Evolutionary conservation across 768 basidiomycete species (phyloP), one percentile per base, ranked within the genome.

Genomic region (Serendipita indica): DNA sequence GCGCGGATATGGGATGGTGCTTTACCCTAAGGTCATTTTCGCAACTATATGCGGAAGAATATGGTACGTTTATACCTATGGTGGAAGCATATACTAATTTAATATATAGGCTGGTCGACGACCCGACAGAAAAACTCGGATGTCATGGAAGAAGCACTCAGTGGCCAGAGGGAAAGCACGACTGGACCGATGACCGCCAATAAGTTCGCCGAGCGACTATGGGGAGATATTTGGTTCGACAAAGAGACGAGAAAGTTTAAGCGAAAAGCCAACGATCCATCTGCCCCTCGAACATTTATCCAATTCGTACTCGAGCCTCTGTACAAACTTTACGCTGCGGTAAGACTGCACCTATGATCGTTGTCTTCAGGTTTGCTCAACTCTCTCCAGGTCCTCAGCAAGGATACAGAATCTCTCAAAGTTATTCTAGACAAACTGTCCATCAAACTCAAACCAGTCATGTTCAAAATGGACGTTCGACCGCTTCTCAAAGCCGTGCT

Each of bases 391-490:
- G 94, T 97, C 3, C 74, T 99, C 39, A 92, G 92, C 66, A 88
- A 94, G 70, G 91, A 98, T 64, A 86, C 88, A 0, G 92, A 89
- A n/a, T 77, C 77, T 32, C 78, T 99, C 33, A 86, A 83, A 68
- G 76, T 75, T 60, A 99, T 94, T 2, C 74, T 99, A 45, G 73
- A 72, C 7, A 74, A 77, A 7, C 77, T 99, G 33, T 81, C 82
- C 1, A 98, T 99, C 66, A 75, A 80, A 37, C 74, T 99, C 63
- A 96, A 93, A 72, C 86, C 92, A 0, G 77, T 91, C 32, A 86
- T 89, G 80, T 99, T 85, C 78, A 98, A 97, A 75, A 97, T 99
- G 90, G 96, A 99, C 67, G 92, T 92, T 3, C 75, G 94, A 58
- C 96, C 96, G 2, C 73, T 99, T 56, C 74, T 99, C 64, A 96